Conservation (phyloP, 2,329 filamentous ascomycete species). For the Scytalidium sp. region DNA sequence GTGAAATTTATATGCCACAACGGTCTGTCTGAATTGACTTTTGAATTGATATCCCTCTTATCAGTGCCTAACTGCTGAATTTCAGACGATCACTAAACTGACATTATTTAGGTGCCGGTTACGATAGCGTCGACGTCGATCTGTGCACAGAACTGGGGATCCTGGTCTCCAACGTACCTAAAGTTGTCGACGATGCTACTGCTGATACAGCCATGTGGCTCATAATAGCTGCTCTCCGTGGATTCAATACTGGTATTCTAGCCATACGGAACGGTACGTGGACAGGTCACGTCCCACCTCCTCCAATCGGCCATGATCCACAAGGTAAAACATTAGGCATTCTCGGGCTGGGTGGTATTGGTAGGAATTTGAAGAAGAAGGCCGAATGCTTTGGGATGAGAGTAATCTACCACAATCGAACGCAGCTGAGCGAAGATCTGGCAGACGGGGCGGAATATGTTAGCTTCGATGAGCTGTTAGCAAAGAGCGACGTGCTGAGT, state of each 20-base stretch:
- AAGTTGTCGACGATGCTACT: constrained; percentile 73
- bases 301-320: constrained; percentile 54
- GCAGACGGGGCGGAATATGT: constrained; percentile 58
- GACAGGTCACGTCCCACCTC: constrained; percentile 46
- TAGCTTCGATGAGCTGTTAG: constrained; percentile 67
- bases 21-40: constrained; percentile 6
- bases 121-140: constrained; percentile 72
- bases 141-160: constrained; percentile 59
- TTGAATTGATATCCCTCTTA: constrained; percentile 37
- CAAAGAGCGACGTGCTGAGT: constrained; percentile 68
- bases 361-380: constrained; percentile 68
- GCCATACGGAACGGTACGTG: constrained; percentile 55
- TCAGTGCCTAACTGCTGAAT: constrained; percentile 39
- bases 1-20: constrained; percentile 32
- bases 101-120: constrained; percentile 57
- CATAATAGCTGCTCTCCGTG: constrained; percentile 71
- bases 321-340: constrained; percentile 73
- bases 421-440: constrained; percentile 48
- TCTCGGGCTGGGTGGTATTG: constrained; percentile 82
- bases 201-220: constrained; percentile 76
- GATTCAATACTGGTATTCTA: constrained; percentile 48
- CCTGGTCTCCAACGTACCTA: constrained; percentile 71
- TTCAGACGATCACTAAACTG: constrained; percentile 33
- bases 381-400: constrained; percentile 70
- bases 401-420: constrained; percentile 72